phyloP scores from a whole-genome alignment of 495 filamentous ascomycete species.

The Trichoderma asperelloides region DNA sequence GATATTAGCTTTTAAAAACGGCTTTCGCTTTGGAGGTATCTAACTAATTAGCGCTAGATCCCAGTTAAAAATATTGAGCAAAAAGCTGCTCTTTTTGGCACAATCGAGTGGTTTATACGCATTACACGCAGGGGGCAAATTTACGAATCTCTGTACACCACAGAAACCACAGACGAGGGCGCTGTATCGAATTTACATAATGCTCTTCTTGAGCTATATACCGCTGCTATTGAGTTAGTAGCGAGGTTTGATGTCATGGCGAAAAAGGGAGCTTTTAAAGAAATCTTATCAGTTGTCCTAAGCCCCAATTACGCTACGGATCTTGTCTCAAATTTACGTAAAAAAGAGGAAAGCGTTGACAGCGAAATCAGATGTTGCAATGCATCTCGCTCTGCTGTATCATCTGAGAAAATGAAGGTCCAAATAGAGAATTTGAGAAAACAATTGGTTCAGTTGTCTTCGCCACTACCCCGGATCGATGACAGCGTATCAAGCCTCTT shows the following conservation, averaged over 20 bases:
- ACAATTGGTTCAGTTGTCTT: not conserved
- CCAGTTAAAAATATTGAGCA: not conserved
- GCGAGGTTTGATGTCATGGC: not conserved
- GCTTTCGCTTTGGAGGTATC: too few species aligned
- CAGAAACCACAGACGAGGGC: not conserved
- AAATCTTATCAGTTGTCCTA: not conserved
- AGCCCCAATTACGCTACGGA: not conserved
- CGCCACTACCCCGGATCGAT: not conserved
- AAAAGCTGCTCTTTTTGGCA: not conserved
- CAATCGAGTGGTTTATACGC: not conserved
- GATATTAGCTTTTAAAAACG: too few species aligned
- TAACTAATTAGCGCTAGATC: not conserved
- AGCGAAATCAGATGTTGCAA: not conserved
- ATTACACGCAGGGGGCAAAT: not conserved
- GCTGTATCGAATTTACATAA: not conserved
- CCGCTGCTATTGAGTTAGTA: not conserved
- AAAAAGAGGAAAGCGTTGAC: not conserved
- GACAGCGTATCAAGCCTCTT: not conserved
- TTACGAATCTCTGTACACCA: not conserved
- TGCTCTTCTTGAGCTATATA: not conserved
- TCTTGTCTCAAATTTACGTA: not conserved
- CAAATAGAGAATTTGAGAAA: not conserved
- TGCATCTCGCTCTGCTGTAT: not conserved
- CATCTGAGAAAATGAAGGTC: not conserved
- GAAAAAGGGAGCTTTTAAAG: not conserved